Conservation (phyloP, 495 filamentous ascomycete species). For the Ascodesmis nigricans region DNA sequence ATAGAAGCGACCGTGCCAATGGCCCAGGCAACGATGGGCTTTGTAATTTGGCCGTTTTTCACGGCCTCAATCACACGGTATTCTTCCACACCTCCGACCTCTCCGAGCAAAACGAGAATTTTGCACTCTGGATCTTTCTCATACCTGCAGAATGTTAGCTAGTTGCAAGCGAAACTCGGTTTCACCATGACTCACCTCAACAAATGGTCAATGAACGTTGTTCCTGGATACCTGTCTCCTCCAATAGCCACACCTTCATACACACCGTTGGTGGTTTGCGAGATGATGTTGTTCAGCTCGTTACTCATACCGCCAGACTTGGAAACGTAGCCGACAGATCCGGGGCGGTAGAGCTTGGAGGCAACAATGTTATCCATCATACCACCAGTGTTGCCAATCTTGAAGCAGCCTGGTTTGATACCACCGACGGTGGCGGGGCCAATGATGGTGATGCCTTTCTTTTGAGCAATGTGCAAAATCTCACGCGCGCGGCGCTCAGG, state of each 20-base stretch:
- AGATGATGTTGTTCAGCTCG: constrained; percentile 98
- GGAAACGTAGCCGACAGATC: constrained; percentile 96
- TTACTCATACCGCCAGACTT: constrained; percentile 99
- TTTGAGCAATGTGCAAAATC: constrained; percentile 79
- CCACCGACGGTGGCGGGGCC: constrained; percentile 95
- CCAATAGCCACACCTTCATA: constrained; percentile 98
- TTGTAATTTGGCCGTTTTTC: constrained; percentile 79
- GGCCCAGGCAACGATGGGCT: constrained; percentile 97
- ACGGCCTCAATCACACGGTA: constrained; percentile 98
- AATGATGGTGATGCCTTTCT: constrained; percentile 98
- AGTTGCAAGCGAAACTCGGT: constrained; percentile 2
- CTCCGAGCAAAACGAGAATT: constrained; percentile 84
- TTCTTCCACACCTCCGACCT: constrained; percentile 98
- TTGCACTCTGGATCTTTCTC: constrained; percentile 92
- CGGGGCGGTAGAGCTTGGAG: constrained; percentile 98
- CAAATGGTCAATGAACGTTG: constrained; percentile 97
- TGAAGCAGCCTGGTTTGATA: constrained; percentile 97
- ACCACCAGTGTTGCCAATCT: constrained; percentile 99
- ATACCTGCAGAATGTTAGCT: constrained; percentile 29
- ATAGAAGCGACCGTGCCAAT: constrained; percentile 97
- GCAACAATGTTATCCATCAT: constrained; percentile 99
- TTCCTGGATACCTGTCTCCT: constrained; percentile 95
- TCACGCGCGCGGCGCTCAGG: constrained; percentile 96
- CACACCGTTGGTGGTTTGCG: constrained; percentile 86
- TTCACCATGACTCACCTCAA: constrained; percentile 30